phyloP scores from a whole-genome alignment of 2,329 filamentous ascomycete species.

The Scedosporium minutisporum region DNA sequence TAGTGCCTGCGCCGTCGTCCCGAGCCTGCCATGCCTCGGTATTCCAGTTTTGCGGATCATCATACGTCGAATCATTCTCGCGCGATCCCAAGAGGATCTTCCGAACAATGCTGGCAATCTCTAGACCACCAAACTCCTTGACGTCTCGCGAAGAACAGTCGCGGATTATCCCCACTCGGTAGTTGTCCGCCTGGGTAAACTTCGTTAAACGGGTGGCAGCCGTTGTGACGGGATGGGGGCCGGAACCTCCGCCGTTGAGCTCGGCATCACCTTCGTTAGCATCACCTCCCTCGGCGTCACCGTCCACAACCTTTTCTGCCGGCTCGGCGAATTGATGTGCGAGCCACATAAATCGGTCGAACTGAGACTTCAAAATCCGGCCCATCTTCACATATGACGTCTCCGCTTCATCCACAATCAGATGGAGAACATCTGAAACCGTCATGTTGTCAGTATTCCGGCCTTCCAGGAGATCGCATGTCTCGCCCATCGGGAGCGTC shows the following conservation, averaged over 20 bases:
- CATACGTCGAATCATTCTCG: not conserved
- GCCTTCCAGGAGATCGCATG: not conserved
- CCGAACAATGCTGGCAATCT: not conserved
- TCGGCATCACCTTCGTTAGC: not conserved
- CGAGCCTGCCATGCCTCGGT: not conserved
- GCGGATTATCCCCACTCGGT: not conserved
- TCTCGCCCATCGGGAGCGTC: not conserved
- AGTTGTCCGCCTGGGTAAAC: not conserved
- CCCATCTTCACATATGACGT: constrained; percentile 2
- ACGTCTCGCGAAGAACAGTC: not conserved
- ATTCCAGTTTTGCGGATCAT: not conserved
- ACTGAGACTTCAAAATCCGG: constrained; percentile 10
- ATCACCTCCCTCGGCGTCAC: not conserved
- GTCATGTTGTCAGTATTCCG: not conserved
- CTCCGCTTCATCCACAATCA: not conserved
- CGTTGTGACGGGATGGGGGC: not conserved
- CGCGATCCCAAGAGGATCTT: not conserved
- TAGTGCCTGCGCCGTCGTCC: not conserved
- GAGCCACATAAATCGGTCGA: constrained; percentile 14
- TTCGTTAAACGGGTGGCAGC: not conserved
- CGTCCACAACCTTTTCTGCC: not conserved
- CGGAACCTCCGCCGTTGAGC: not conserved
- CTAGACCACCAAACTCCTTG: not conserved
- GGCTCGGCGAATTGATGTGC: constrained; percentile 6
- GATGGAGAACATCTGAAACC: not conserved